Evolutionary conservation across 1,139 yeast species (phyloP).

Genomic region (Groenewaldozyma auringiensis): DNA sequence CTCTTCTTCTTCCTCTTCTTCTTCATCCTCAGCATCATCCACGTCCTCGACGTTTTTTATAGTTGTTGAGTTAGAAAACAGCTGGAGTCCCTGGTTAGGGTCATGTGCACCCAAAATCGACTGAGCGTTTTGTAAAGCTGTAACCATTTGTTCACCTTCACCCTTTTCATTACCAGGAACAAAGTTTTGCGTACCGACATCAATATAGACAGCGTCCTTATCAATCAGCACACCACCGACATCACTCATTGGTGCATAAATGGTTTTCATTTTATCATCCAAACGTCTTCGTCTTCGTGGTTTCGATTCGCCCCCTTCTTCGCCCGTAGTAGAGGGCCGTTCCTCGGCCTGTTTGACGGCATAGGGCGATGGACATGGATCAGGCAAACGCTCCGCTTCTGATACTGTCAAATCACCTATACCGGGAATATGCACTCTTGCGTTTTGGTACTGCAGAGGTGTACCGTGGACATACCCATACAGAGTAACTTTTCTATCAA

Average conservation of each 20-base stretch:
- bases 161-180: constrained; percentile 67
- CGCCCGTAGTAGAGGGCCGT: constrained; percentile 45
- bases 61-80: constrained; percentile 44
- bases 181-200: constrained; percentile 62
- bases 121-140: constrained; percentile 65
- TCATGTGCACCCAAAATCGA: constrained; percentile 56
- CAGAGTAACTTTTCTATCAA: constrained; percentile 82
- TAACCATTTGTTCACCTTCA: constrained; percentile 74
- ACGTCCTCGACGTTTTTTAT: constrained; percentile 35
- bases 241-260: constrained; percentile 98
- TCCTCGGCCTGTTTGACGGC: constrained; percentile 82
- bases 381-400: constrained; percentile 82
- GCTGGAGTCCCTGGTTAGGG: constrained; percentile 62
- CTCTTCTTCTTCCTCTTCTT: constrained; percentile 36
- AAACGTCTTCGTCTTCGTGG: constrained; percentile 63
- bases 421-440: constrained; percentile 90
- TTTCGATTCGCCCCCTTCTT: constrained; percentile 40
- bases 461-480: constrained; percentile 96
- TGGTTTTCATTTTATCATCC: constrained; percentile 88
- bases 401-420: constrained; percentile 80
- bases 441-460: constrained; percentile 63
- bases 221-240: constrained; percentile 97
- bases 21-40: constrained; percentile 36
- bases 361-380: constrained; percentile 97
- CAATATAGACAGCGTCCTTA: constrained; percentile 94